Percentiles rank a stretch among this genome's conserved stretches.
Evolutionary conservation across 441 rosid species (phyloP).

Genomic region (Raphanus hybrid): DNA sequence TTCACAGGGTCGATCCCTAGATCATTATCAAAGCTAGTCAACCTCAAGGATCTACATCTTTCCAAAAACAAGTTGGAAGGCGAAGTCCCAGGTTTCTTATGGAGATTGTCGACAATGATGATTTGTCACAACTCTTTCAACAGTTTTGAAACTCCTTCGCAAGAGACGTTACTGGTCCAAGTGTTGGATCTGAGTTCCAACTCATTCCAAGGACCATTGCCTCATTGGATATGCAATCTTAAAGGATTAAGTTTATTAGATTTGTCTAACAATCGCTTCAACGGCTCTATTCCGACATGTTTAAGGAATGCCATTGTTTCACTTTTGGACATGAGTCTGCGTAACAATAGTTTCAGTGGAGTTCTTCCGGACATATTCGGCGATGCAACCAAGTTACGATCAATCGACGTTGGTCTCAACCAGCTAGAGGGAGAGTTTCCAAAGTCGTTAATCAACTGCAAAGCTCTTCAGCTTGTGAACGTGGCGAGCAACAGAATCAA

Average conservation of each 20-base stretch:
- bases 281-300: neutral
- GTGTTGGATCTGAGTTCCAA: neutral
- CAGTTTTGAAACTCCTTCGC: neutral
- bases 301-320: neutral
- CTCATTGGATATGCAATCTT: neutral
- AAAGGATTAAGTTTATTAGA: neutral
- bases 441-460: conserved; percentile 12
- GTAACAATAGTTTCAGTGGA: neutral
- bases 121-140: conserved; percentile 5
- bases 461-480: conserved; percentile 12
- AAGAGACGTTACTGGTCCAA: neutral
- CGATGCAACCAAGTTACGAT: neutral
- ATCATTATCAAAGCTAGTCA: neutral
- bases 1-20: neutral
- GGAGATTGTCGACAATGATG: neutral
- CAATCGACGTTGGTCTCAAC: conserved; percentile 18
- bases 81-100: conserved; percentile 3
- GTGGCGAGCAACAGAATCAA: conserved; percentile 7
- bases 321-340: neutral
- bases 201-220: neutral
- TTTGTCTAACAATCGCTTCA: neutral
- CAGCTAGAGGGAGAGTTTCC: neutral
- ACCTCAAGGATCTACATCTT: neutral
- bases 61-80: conserved; percentile 20
- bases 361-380: neutral